Base-by-base conservation (phyloP, 139 green algal genomes). In the Penium margaritaceum region DNA sequence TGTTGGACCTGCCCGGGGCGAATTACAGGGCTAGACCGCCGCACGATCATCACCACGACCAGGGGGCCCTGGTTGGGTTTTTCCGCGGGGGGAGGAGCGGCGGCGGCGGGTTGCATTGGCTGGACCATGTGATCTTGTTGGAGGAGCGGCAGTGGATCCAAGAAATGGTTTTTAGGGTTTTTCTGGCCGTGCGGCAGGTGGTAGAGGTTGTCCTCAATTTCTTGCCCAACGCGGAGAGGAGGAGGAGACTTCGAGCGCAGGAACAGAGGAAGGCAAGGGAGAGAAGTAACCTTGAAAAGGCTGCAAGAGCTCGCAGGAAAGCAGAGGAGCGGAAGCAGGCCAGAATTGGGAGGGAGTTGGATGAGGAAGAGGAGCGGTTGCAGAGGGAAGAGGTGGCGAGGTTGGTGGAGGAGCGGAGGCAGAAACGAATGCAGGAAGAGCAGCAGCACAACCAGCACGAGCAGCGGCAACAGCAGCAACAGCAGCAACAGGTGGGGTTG, bases 341-440 rank as follows among this genome's bases (percentile, higher is more conserved):
- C 33, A 67, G 54, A 43, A 12, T 34, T 21, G 74, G 78, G 61
- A 43, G 65, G 30, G 58, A 80, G 47, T 2, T 53, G 44, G 36
- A 62, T 3, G 72, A 79, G 72, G 72, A 5, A 17, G 72, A 79
- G 72, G 72, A 79, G 63, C 24, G 27, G 72, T 24, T 27, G 61
- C 70, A 78, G 39, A n/a, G 72, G 3, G 63, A 64, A 9, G 72
- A 79, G 63, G 72, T 79, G 51, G 72, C 72, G 3, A 24, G 63
- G 29, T 37, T 79, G 19, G 72, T 79, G 24, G 72, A 79, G 72
- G 72, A 79, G 63, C 63, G 43, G 72, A 30, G 72, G 63, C 63
- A n/a, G n/a, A n/a, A n/a, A n/a, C n/a, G n/a, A n/a, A n/a, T n/a
- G n/a, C n/a, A n/a, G n/a, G n/a, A n/a, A n/a, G n/a, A n/a, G n/a